A percentile compares a stretch with the other conserved stretches of the same genome.
Conservation (phyloP, 495 filamentous ascomycete genomes). For the Trichoderma gamsii region DNA sequence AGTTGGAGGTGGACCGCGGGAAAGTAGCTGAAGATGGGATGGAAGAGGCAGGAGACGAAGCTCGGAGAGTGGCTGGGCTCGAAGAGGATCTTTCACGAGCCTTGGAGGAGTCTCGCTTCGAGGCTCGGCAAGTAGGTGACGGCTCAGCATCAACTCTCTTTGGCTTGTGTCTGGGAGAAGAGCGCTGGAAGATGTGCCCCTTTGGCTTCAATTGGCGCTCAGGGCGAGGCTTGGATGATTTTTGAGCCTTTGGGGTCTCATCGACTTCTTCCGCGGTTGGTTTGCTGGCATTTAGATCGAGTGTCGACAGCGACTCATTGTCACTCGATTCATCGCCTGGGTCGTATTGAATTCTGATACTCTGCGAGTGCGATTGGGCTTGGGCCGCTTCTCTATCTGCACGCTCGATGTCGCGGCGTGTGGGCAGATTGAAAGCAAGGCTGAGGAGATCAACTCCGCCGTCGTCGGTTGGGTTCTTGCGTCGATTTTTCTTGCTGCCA, state of each 20-base stretch:
- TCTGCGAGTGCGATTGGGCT: background rate
- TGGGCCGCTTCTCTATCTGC: slow-evolving; percentile 1
- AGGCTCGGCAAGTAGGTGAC: background rate
- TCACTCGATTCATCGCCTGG: background rate
- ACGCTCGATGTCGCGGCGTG: slow-evolving; percentile 6
- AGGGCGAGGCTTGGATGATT: background rate
- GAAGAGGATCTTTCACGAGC: background rate
- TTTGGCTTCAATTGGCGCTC: background rate
- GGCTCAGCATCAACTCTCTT: background rate
- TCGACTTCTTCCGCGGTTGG: background rate
- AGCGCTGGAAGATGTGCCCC: background rate
- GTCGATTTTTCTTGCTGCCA: background rate
- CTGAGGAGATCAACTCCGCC: slow-evolving; percentile 7
- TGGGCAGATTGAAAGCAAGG: slow-evolving; percentile 6
- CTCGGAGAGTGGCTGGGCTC: background rate
- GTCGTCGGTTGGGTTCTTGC: slow-evolving; percentile 7
- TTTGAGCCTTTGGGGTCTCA: background rate
- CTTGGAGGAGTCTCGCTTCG: background rate
- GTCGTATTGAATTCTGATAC: background rate
- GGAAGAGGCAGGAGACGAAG: background rate
- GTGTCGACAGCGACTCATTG: too few species aligned
- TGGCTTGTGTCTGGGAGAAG: background rate
- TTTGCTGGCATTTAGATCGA: background rate
- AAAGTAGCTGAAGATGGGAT: slow-evolving; percentile 10
- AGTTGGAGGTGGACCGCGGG: background rate